Evolutionary conservation across 139 green algal genomes (phyloP), one percentile per base, ranked within the genome.

Genomic region (Chlamydomonas sp.): DNA sequence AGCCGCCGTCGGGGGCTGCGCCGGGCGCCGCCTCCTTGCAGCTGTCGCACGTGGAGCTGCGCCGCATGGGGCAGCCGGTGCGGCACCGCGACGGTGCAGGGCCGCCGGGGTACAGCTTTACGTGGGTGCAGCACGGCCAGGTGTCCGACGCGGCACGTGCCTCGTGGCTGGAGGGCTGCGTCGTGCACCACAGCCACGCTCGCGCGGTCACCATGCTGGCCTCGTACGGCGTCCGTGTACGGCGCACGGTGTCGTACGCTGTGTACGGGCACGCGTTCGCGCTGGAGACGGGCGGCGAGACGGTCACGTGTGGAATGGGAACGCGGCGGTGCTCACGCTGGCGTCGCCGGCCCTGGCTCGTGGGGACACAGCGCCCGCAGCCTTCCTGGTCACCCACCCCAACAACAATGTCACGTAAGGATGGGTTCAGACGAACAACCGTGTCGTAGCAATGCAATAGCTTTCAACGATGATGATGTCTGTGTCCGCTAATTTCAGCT

Each of bases 301-400:
- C 49, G 10, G 85, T 83, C 93, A 91, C 75, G 59, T 90, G 8
- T 74, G 93, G 9, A 60, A 85, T 0, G 85, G 89, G 72, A 97
- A 97, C 91, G 85, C 97, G 72, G 95, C 89, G 61, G 78, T 97
- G 1, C 77, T 94, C 10, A 98, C 93, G 14, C 69, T 81, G 5
- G 63, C 63, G 4, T 93, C 88, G 2, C 78, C 89, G 61, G 84
- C 79, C 2, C 87, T 96, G 68, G 90, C 95, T n/a, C 89, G 92
- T 80, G 95, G 91, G 2, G 95, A 97, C 85, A 92, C 83, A 6
- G 93, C 83, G 17, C 96, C 96, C 2, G 95, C 96, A 12, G 93
- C 90, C 0, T 98, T 97, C 89, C 96, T 92, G 93, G 89, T 97
- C 80, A 96, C 93, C 18, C 95, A 97, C 91, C 91, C 94, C 78